Conservation (phyloP, 1,284 basidiomycete species). For the Melampsora americana region DNA sequence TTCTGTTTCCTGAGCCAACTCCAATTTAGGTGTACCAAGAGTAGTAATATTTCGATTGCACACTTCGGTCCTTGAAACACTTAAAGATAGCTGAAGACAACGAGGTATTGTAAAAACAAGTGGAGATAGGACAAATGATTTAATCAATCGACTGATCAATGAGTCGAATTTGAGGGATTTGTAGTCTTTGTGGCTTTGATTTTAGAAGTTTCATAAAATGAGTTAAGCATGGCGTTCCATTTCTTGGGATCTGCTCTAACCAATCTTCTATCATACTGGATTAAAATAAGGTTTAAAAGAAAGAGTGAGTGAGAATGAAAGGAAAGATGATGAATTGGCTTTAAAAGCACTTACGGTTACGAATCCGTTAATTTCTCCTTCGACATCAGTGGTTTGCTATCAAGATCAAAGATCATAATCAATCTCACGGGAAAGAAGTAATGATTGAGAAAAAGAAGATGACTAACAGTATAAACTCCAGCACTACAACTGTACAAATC, state of each 20-base stretch:
- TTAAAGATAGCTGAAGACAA: too few relatives aligned
- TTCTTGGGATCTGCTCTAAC: slow-evolving; percentile 18
- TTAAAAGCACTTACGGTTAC: slow-evolving; percentile 16
- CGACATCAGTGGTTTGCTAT: slow-evolving; percentile 42
- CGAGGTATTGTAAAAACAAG: too few relatives aligned
- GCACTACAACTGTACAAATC: slow-evolving; percentile 32
- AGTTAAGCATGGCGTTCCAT: slow-evolving; percentile 10
- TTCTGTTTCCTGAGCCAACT: too few relatives aligned
- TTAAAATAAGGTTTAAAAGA: neutral
- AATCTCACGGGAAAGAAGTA: neutral
- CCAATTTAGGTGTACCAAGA: too few relatives aligned
- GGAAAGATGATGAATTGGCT: neutral
- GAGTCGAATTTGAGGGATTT: neutral
- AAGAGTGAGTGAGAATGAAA: neutral
- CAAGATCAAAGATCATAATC: neutral
- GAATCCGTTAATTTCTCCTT: slow-evolving; percentile 36
- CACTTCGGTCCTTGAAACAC: too few relatives aligned
- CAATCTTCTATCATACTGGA: slow-evolving; percentile 34
- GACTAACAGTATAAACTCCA: slow-evolving; percentile 35
- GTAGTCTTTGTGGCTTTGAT: neutral
- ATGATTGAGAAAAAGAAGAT: neutral
- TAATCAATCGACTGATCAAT: too few relatives aligned
- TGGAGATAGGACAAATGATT: too few relatives aligned
- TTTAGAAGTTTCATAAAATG: slow-evolving; percentile 11
- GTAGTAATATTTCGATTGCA: too few relatives aligned